Evolutionary conservation across 2,329 filamentous ascomycete species (phyloP).

Genomic region (Hypomyces rosellus): DNA sequence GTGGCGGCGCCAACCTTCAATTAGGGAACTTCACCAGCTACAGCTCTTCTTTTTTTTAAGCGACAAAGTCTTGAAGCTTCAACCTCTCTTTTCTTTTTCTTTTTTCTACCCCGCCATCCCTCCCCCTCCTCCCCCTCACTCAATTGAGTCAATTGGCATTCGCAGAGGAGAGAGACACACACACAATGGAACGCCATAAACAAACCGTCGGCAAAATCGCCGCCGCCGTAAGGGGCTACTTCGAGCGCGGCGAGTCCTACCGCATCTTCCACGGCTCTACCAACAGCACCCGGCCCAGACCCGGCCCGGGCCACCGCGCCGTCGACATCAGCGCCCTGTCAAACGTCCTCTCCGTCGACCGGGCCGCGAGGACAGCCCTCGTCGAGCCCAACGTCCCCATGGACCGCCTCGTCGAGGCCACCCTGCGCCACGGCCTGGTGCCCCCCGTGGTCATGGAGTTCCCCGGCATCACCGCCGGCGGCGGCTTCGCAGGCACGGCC

Average conservation of each 20-base stretch:
- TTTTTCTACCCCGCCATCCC: conserved; percentile 3
- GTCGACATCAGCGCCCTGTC: conserved; percentile 61
- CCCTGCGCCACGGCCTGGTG: conserved; percentile 58
- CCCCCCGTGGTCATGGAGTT: conserved; percentile 73
- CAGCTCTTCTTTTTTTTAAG: too few relatives aligned
- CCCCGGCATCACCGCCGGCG: conserved; percentile 67
- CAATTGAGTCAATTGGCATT: too few relatives aligned
- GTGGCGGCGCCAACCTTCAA: too few relatives aligned
- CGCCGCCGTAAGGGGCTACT: conserved; percentile 41
- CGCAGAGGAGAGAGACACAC: not conserved
- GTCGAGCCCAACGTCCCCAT: conserved; percentile 73
- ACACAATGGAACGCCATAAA: conserved; percentile 45
- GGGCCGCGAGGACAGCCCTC: conserved; percentile 48
- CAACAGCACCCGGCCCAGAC: conserved; percentile 59
- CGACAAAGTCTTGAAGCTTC: too few relatives aligned
- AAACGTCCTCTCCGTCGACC: conserved; percentile 59
- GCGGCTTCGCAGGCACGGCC: conserved; percentile 63
- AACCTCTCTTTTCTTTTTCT: not conserved
- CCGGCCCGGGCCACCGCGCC: conserved; percentile 23
- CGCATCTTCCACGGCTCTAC: conserved; percentile 73
- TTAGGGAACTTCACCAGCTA: too few relatives aligned
- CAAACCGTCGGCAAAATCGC: conserved; percentile 43
- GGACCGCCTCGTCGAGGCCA: conserved; percentile 62
- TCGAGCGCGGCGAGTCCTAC: conserved; percentile 50
- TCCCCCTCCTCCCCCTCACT: not conserved